Conservation (phyloP, 148 eudicot species). For the Fagopyrum tataricum region DNA sequence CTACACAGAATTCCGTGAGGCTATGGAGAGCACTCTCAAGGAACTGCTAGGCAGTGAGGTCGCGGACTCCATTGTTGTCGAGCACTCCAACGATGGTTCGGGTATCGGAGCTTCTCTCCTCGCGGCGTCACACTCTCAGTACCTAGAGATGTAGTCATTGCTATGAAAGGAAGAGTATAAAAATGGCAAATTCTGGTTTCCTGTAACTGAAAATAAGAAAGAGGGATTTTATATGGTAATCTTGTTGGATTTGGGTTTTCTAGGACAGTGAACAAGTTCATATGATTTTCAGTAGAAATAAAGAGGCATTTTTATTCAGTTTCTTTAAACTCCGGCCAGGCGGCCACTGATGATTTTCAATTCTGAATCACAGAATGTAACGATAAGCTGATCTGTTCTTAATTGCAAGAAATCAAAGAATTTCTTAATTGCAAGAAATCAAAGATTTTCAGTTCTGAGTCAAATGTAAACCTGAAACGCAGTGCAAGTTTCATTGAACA, state of each 20-base stretch:
- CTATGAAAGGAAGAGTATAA: not conserved
- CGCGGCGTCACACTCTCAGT: constrained; percentile 85
- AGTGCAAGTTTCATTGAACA: not conserved
- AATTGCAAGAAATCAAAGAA: too few relatives aligned
- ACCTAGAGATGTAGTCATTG: constrained; percentile 22
- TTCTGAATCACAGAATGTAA: too few relatives aligned
- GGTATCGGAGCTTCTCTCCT: constrained; percentile 87
- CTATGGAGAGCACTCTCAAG: constrained; percentile 62
- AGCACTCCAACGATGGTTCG: constrained; percentile 79
- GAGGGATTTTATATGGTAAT: not conserved
- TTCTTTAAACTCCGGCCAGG: not conserved
- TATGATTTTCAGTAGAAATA: not conserved
- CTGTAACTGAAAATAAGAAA: not conserved
- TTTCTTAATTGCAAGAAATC: not conserved
- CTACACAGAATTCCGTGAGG: constrained; percentile 61
- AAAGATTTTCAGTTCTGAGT: not conserved
- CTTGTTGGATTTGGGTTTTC: not conserved
- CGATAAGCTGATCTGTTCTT: too few relatives aligned
- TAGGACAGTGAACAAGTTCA: not conserved
- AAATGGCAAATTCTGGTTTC: not conserved
- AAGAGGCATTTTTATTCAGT: not conserved
- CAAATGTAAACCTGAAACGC: not conserved
- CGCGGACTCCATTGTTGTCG: constrained; percentile 40
- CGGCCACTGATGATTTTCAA: too few relatives aligned
- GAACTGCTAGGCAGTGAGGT: constrained; percentile 70